A percentile compares a stretch with the other conserved stretches of the same genome.
phyloP scores from a whole-genome alignment of 192 early-diverging fungal genomes.

The Backusella tuberculispora region DNA sequence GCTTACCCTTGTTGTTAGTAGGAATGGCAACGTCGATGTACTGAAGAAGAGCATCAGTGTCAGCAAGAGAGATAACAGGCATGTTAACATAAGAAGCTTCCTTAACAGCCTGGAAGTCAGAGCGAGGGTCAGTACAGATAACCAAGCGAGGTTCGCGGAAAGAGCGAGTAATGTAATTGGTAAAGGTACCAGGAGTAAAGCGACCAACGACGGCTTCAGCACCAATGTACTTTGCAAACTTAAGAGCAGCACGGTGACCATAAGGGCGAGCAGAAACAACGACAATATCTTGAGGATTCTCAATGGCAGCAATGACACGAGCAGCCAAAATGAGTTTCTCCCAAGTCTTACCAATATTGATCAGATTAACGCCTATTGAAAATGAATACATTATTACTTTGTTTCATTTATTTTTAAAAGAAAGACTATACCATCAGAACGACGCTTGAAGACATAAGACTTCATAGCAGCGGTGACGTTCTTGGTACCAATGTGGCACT shows the following conservation, averaged over 20 bases:
- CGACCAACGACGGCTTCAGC: constrained; percentile 98
- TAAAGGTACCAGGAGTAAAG: constrained; percentile 99
- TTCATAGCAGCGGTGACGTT: constrained; percentile 94
- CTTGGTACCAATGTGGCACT: constrained; percentile 97
- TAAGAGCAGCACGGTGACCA: constrained; percentile 97
- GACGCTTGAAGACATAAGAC: constrained; percentile 95
- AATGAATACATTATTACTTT: not conserved
- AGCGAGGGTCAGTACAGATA: constrained; percentile 95
- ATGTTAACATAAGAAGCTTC: constrained; percentile 99
- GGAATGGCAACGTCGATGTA: constrained; percentile 98
- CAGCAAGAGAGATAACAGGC: constrained; percentile 98
- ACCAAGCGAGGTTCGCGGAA: constrained; percentile 99
- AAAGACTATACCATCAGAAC: constrained; percentile 75
- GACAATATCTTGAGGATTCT: constrained; percentile 97
- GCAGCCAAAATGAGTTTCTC: constrained; percentile 99
- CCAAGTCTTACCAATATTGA: constrained; percentile 99
- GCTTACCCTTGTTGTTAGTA: constrained; percentile 99
- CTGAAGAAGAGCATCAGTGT: constrained; percentile 94
- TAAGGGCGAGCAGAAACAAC: constrained; percentile 95
- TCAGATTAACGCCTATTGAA: constrained; percentile 84
- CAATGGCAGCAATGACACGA: constrained; percentile 96
- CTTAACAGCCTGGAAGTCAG: constrained; percentile 97
- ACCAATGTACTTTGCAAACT: constrained; percentile 98
- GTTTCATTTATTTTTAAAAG: not conserved
- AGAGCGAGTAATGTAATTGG: constrained; percentile 99